Evolutionary conservation across 2,329 filamentous ascomycete species (phyloP), one percentile per base, ranked within the genome.

Genomic region (Monascus ruber): DNA sequence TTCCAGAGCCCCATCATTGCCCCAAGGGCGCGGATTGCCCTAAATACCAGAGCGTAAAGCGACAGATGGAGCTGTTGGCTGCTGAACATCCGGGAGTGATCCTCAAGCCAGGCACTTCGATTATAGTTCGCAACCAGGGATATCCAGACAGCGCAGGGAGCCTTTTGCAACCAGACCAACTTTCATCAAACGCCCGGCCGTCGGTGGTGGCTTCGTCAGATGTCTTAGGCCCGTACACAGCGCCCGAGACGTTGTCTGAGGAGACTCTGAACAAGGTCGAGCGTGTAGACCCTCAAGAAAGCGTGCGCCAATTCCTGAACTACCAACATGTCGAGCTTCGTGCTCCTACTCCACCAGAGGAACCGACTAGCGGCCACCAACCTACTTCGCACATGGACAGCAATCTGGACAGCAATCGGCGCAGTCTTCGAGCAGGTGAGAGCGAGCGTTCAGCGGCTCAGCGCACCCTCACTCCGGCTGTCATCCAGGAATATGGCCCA

Each of bases 161-260:
- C 75, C 85, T 3, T 17, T 17, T 6, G 66, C 72, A 42, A 85
- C 81, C 28, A 69, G 72, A 5, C 54, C 58, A 26, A 77, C 70
- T 41, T 64, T 77, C 42, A 60, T 66, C 85, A 5, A 82, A 91
- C 50, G 76, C 76, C 17, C 76, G 82, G 3, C 84, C 83, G 6
- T 95, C 88, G 1, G 73, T 94, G 6, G 81, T 94, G 38, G 89
- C 88, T 25, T 95, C 89, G 1, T 95, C 88, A 1, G 89, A 95
- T 61, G 74, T 93, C 7, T 73, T 96, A 46, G 88, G 87, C 2
- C 81, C 84, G 5, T 75, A 75, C 5, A 62, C 73, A 29, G 58
- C 79, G 8, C 73, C 81, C 24, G 71, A 79, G 24, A 71, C 88
- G 43, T 66, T 95, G 31, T 81, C 87, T 51, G 81, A 87, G 58